Evolutionary conservation across 2,329 filamentous ascomycete species (phyloP).

Genomic region (Fusarium subtropicale): DNA sequence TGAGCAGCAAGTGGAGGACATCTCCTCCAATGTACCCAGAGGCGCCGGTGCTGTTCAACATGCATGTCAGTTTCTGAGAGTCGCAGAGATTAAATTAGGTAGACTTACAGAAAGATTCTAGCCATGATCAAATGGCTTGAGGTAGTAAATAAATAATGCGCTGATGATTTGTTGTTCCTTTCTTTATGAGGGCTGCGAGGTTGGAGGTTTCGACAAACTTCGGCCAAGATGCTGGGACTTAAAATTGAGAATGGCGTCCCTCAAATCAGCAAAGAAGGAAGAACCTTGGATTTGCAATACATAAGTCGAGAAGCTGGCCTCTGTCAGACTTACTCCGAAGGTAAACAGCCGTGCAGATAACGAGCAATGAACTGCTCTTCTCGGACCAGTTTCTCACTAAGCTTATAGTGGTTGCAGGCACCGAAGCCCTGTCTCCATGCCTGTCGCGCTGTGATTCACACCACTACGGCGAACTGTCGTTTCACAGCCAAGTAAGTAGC

Average conservation of each 20-base stretch:
- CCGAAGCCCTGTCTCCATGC: neutral
- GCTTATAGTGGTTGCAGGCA: neutral
- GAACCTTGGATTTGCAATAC: neutral
- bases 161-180: neutral
- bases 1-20: conserved; percentile 27
- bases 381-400: too few relatives aligned
- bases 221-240: fast-evolving
- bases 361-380: neutral
- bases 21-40: conserved; percentile 40
- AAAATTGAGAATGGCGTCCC: neutral
- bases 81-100: too few relatives aligned
- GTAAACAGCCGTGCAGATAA: neutral
- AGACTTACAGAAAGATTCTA: conserved; percentile 32
- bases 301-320: neutral
- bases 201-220: neutral
- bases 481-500: neutral
- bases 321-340: neutral
- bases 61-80: neutral
- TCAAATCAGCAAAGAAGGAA: fast-evolving
- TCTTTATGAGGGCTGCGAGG: neutral
- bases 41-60: conserved; percentile 24
- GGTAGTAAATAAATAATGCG: neutral
- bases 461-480: neutral
- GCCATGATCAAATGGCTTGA: conserved; percentile 2
- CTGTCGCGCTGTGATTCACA: neutral